Percentiles rank a stretch among this genome's conserved stretches.
These are phyloP conservation scores for Cytospora schulzeri DNA, from an alignment of 2,329 filamentous ascomycete species.

Conservation along the genomic window DNA sequence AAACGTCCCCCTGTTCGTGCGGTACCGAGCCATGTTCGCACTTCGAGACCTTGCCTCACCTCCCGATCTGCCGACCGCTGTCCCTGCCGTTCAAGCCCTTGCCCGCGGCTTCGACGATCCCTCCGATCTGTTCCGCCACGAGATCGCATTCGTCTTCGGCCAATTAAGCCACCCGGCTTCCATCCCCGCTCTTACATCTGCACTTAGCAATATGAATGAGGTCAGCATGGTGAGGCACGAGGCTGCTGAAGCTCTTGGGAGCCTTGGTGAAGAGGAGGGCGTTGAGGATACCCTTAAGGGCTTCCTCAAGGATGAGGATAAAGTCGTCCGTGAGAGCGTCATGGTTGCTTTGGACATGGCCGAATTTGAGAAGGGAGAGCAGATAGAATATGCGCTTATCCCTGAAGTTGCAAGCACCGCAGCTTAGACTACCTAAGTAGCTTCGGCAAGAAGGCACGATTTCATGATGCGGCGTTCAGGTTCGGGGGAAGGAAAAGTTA, in stretches of 20 bases:
- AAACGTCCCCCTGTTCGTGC: constrained; percentile 77
- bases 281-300: constrained; percentile 82
- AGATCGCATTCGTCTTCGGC: constrained; percentile 97
- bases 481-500: background rate
- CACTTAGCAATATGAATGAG: constrained; percentile 78
- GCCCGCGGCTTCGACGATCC: constrained; percentile 82
- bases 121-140: constrained; percentile 93
- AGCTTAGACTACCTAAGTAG: constrained; percentile 36
- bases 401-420: constrained; percentile 59
- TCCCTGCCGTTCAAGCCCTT: constrained; percentile 83
- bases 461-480: constrained; percentile 7
- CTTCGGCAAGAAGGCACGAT: constrained; percentile 7
- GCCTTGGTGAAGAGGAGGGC: constrained; percentile 88
- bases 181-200: constrained; percentile 81
- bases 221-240: constrained; percentile 97
- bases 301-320: constrained; percentile 88
- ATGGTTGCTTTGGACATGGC: constrained; percentile 98
- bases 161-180: constrained; percentile 96
- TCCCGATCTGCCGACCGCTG: constrained; percentile 84
- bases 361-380: constrained; percentile 87
- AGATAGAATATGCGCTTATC: constrained; percentile 89
- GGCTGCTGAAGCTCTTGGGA: constrained; percentile 93
- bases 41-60: constrained; percentile 93
- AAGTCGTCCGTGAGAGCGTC: constrained; percentile 91
- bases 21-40: constrained; percentile 98